Conservation (phyloP, 2,329 filamentous ascomycete genomes). For the Talaromyces islandicus region DNA sequence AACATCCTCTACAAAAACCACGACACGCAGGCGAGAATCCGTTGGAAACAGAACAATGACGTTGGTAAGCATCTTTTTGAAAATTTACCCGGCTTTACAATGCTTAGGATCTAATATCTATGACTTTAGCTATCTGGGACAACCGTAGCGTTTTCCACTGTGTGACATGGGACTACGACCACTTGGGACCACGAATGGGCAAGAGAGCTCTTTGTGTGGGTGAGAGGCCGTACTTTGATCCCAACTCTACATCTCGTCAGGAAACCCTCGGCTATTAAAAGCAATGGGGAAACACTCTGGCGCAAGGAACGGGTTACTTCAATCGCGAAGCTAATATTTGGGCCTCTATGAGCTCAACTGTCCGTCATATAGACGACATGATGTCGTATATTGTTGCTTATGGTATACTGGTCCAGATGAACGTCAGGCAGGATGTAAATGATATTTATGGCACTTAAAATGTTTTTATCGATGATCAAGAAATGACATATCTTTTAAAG, state of each 20-base stretch:
- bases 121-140: slow-evolving; percentile 26
- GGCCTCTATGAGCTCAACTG: too few relatives aligned
- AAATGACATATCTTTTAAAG: too few relatives aligned
- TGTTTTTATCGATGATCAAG: too few relatives aligned
- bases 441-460: too few relatives aligned
- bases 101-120: neutral
- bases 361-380: too few relatives aligned
- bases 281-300: too few relatives aligned
- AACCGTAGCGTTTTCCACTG: slow-evolving; percentile 23
- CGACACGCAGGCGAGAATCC: neutral
- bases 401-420: too few relatives aligned
- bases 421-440: too few relatives aligned
- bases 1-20: neutral
- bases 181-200: neutral
- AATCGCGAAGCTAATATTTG: too few relatives aligned
- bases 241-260: slow-evolving; percentile 15
- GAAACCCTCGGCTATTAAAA: neutral
- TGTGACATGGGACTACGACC: neutral
- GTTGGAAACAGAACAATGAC: neutral
- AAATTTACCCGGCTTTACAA: neutral
- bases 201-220: slow-evolving; percentile 18
- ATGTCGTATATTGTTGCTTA: too few relatives aligned
- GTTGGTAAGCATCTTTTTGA: neutral
- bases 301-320: too few relatives aligned
- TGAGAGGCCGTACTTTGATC: slow-evolving; percentile 29